Evolutionary conservation across 2,329 filamentous ascomycete genomes (phyloP), one percentile per base, ranked within the genome.

Genomic region (Fusarium lyarnte): DNA sequence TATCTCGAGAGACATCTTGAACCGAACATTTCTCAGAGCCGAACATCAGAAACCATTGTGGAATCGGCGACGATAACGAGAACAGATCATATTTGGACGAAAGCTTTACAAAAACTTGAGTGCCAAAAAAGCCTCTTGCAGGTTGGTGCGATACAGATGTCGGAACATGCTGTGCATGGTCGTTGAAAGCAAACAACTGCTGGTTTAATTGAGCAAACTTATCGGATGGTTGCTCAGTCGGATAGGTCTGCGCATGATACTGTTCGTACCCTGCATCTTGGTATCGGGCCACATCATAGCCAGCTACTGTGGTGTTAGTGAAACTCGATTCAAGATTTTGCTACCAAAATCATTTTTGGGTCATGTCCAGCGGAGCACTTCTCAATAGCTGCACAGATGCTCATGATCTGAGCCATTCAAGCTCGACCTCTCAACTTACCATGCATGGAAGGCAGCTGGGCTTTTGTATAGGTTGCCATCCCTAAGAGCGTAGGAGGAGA

Each of bases 381-480:
- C 31, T 14, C 12, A 31, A 13, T 13, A 31, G 12, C 31, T 31
- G 12, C 36, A 14, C 69, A 72, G 75, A 59, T 71, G 66, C 52
- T 23, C 35, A 49, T 47, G 80, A 76, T 80, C 79, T 78, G 27
- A 45, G 17, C 13, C 33, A 41, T 31, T 8, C 29, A 11, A 62
- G 29, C 29, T 31, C 38, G 23, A n/a, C 21, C 23, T 21, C 13
- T 51, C 31, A 36, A 91, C 94, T 85, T 86, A 97, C 94, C 93
- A 84, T 95, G 92, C 85, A 95, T 89, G 82, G 91, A 92, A 82
- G 91, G 87, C 83, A 90, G 87, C 82, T 92, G 90, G 66, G 90
- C 84, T 84, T 97, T 97, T 87, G 94, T 95, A 83, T 91, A 91
- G 82, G 82, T 76, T 51, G 82, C 81, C 82, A 84, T 84, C n/a